Percentiles rank a stretch among this genome's conserved stretches.
These are phyloP conservation scores for Melastoma candidum DNA, from an alignment of 441 rosid species.

Conservation along the genomic window DNA sequence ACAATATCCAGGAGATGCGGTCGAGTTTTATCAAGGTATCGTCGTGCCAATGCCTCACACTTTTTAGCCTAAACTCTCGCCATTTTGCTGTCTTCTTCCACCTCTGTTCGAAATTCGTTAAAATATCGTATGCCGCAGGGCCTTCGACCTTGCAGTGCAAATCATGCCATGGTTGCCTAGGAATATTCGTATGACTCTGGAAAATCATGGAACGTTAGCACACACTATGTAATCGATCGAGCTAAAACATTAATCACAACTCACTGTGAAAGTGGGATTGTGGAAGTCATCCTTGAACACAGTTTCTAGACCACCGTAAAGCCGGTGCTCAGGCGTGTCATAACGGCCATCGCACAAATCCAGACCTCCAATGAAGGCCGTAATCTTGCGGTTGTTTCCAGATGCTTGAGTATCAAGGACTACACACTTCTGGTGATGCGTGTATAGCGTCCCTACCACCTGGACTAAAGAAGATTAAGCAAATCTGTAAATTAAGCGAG, in stretches of 20 bases:
- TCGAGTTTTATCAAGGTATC: conserved; percentile 61
- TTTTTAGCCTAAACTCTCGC: conserved; percentile 46
- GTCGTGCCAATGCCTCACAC: conserved; percentile 39
- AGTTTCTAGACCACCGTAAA: conserved; percentile 46
- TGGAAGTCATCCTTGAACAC: conserved; percentile 53
- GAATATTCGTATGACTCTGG: conserved; percentile 34
- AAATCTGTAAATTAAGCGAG: conserved; percentile 1
- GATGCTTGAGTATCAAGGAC: conserved; percentile 57
- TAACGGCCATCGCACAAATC: conserved; percentile 82
- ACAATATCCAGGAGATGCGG: conserved; percentile 47
- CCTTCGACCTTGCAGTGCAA: conserved; percentile 78
- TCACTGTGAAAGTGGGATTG: conserved; percentile 64
- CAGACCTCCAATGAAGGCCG: conserved; percentile 71
- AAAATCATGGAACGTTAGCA: conserved; percentile 4
- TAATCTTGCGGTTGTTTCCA: conserved; percentile 50
- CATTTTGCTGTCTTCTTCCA: conserved; percentile 62
- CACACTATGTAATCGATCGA: conserved; percentile 1
- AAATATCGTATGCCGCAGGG: conserved; percentile 70
- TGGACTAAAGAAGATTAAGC: conserved; percentile 33
- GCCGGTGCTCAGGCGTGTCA: conserved; percentile 71
- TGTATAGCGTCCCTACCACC: conserved; percentile 74
- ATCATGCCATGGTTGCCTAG: conserved; percentile 91
- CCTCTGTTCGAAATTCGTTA: conserved; percentile 63
- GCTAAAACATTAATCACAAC: conserved; percentile 9
- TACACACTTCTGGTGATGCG: conserved; percentile 79